These are phyloP conservation scores for Porphyrellus sp. DNA, from an alignment of 1,284 basidiomycete genomes.

Conservation along the genomic window DNA sequence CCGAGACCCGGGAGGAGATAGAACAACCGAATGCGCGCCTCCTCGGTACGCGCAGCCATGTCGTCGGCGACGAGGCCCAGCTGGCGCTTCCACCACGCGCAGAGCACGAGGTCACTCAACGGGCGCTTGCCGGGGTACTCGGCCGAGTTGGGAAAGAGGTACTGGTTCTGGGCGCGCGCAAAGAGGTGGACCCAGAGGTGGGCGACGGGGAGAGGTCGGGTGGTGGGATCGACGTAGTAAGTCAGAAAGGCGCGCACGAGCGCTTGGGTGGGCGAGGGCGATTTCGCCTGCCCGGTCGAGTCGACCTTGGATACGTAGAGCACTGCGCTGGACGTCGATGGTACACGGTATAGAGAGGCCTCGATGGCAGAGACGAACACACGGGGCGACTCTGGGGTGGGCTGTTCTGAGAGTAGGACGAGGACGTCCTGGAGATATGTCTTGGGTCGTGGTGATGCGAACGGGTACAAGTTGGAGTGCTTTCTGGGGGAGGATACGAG, in stretches of 20 bases:
- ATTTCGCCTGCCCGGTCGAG: conserved; percentile 74
- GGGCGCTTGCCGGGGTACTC: conserved; percentile 74
- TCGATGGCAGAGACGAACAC: conserved; percentile 81
- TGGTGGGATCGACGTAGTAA: conserved; percentile 67
- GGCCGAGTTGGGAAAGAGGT: conserved; percentile 90
- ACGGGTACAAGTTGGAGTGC: conserved; percentile 70
- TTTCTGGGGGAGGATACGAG: conserved; percentile 72
- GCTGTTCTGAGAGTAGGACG: conserved; percentile 65
- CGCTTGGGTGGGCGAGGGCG: conserved; percentile 61
- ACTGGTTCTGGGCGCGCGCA: conserved; percentile 87
- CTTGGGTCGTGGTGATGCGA: conserved; percentile 61
- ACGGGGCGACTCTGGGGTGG: conserved; percentile 43
- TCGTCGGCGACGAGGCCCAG: conserved; percentile 53
- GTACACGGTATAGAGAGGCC: conserved; percentile 75
- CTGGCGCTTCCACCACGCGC: conserved; percentile 89
- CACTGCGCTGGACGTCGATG: conserved; percentile 65
- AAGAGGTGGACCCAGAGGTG: conserved; percentile 85
- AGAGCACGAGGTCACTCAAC: conserved; percentile 76
- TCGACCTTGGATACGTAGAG: conserved; percentile 95
- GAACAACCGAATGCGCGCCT: conserved; percentile 41
- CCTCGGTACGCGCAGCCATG: conserved; percentile 22
- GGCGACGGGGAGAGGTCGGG: conserved; percentile 53
- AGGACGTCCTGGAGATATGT: conserved; percentile 74
- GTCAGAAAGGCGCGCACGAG: conserved; percentile 68
- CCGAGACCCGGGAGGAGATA: conserved; percentile 75